Conservation (phyloP, 805 yeast genomes). For the Ogataea wickerhamii region DNA sequence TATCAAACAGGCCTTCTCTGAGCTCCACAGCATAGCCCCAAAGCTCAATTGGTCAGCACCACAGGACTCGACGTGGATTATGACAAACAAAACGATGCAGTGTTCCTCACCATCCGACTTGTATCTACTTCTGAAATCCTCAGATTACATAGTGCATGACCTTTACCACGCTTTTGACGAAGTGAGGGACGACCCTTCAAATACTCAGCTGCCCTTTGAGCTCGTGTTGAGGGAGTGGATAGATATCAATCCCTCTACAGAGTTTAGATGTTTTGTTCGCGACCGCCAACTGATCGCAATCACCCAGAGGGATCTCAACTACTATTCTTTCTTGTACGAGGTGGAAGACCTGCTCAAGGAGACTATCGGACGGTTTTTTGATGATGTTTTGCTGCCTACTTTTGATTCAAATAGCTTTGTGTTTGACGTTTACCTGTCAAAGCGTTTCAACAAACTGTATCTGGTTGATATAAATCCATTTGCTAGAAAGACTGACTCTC, state of each 20-base stretch:
- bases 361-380: constrained; percentile 53
- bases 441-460: constrained; percentile 62
- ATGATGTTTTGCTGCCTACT: constrained; percentile 40
- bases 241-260: constrained; percentile 81
- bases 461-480: constrained; percentile 88
- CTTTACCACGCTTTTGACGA: constrained; percentile 66
- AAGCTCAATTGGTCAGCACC: constrained; percentile 98
- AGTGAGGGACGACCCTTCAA: constrained; percentile 23
- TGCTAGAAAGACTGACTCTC: constrained; percentile 69
- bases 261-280: constrained; percentile 81
- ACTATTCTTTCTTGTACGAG: constrained; percentile 63
- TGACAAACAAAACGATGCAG: constrained; percentile 69
- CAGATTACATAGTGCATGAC: constrained; percentile 86
- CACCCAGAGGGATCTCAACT: constrained; percentile 83
- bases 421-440: constrained; percentile 79
- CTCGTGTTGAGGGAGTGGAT: constrained; percentile 82
- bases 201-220: constrained; percentile 43
- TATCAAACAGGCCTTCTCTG: constrained; percentile 43
- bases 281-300: constrained; percentile 63
- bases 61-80: constrained; percentile 89
- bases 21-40: constrained; percentile 68
- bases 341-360: constrained; percentile 45
- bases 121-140: constrained; percentile 76
- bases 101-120: constrained; percentile 73
- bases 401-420: constrained; percentile 59